Conservation (phyloP, 805 yeast species). For the Cyberlindnera misumaiensis region DNA sequence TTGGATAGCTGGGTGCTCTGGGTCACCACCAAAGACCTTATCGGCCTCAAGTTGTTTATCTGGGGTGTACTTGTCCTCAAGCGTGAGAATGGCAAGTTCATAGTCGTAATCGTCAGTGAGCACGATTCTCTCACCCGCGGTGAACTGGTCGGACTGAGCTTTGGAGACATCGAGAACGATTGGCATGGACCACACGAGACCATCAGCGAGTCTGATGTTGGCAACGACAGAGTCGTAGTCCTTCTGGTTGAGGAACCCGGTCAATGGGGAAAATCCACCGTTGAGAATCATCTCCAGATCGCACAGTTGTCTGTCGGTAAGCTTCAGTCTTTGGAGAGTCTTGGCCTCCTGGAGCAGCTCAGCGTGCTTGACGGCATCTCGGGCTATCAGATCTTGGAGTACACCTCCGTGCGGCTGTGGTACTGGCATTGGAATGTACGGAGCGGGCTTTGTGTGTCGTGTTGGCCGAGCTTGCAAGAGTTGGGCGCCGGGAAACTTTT, state of each 20-base stretch:
- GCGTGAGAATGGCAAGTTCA: constrained; percentile 74
- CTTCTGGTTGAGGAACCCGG: constrained; percentile 55
- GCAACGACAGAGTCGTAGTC: constrained; percentile 63
- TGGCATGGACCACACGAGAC: constrained; percentile 87
- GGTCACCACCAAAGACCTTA: constrained; percentile 91
- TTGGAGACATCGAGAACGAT: constrained; percentile 75
- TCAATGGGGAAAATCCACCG: constrained; percentile 89
- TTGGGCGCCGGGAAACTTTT: too few species aligned
- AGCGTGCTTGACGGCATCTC: constrained; percentile 61
- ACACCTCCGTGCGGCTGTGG: constrained; percentile 81
- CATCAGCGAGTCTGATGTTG: constrained; percentile 64
- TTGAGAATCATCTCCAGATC: constrained; percentile 86
- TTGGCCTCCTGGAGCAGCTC: constrained; percentile 54
- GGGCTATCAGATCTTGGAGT: constrained; percentile 74
- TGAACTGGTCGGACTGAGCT: constrained; percentile 35
- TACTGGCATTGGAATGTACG: not conserved
- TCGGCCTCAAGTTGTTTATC: constrained; percentile 75
- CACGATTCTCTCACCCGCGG: constrained; percentile 56
- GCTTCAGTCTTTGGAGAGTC: constrained; percentile 35
- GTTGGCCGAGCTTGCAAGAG: too few species aligned
- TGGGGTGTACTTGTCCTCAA: constrained; percentile 75
- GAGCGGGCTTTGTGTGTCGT: too few species aligned
- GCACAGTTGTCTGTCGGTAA: constrained; percentile 87
- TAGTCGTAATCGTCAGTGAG: constrained; percentile 76
- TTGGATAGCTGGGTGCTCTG: constrained; percentile 89